Evolutionary conservation across 2,329 filamentous ascomycete species (phyloP), one percentile per base, ranked within the genome.

Genomic region (Scortechinia acanthostroma): DNA sequence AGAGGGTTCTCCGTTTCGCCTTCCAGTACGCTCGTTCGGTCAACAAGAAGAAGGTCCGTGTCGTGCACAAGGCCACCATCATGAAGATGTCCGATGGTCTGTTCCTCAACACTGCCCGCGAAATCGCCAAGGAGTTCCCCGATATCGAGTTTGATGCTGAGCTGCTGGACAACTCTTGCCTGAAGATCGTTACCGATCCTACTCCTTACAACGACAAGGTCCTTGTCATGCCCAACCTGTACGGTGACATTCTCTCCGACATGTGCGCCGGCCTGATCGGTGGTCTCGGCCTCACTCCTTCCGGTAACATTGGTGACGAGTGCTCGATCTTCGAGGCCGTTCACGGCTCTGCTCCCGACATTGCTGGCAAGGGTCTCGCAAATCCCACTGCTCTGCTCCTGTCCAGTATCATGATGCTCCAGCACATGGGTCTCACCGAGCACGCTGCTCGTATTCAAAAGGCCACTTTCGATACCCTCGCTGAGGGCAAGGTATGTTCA

Each of bases 71-170:
- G 82, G 93, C 93, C 66, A 97, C 93, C 63, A 98, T 98, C 75
- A 98, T 98, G 93, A 98, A 98, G 83, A 95, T 96, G 88, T 91
- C 86, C 64, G 93, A 98, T 68, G 93, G 93, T 73, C 88, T 98
- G 50, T 98, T 98, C 83, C 80, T 98, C 56, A 87, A 79, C 68
- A 89, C 86, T 51, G 93, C 86, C 56, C 75, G 83, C 55, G 80
- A 93, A 50, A 81, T 98, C 55, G 77, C 89, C 67, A 95, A 95
- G 81, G 91, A 97, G 64, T 98, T 88, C 80, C 93, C 93, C 52
- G 76, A 83, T 57, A 88, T 98, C 60, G 88, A 96, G 73, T 97
- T 98, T 65, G 91, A 97, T 63, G 88, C 88, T 58, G 93, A 98
- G 79, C 81, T 98, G 54, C 86, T 98, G 57, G 93, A 98, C 80